Evolutionary conservation across 2,329 filamentous ascomycete species (phyloP).

Genomic region (Canariomyces notabilis): DNA sequence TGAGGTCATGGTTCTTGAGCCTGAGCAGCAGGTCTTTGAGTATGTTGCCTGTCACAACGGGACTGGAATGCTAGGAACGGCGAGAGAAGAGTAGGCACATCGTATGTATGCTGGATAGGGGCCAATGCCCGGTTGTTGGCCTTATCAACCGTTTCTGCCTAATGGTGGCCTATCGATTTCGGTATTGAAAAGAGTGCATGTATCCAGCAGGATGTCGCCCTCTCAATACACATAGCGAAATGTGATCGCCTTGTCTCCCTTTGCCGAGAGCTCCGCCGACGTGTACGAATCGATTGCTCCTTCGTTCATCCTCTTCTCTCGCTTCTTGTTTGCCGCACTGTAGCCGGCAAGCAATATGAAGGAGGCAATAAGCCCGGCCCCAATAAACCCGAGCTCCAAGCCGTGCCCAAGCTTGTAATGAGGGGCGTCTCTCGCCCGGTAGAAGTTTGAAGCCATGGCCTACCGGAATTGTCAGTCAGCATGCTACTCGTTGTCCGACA

Average conservation of each 20-base stretch:
- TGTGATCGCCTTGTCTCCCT: constrained; percentile 57
- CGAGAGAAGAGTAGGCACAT: too few relatives aligned
- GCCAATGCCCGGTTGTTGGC: background rate
- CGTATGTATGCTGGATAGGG: background rate
- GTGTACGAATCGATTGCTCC: constrained; percentile 39
- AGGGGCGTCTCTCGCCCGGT: constrained; percentile 47
- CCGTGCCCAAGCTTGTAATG: constrained; percentile 47
- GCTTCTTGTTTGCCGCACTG: constrained; percentile 51
- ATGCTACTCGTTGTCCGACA: background rate
- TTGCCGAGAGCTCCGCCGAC: constrained; percentile 48
- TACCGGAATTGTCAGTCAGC: constrained; percentile 19
- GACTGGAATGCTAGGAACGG: constrained; percentile 35
- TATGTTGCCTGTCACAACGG: constrained; percentile 37
- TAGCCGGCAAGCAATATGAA: constrained; percentile 47
- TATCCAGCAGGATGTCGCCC: too few relatives aligned
- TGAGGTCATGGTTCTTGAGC: constrained; percentile 36
- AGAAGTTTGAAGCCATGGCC: constrained; percentile 70
- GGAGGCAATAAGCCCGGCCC: constrained; percentile 40
- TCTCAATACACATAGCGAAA: constrained; percentile 56
- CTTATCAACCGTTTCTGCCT: too few relatives aligned
- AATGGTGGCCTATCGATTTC: too few relatives aligned
- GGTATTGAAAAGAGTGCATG: too few relatives aligned
- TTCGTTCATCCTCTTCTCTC: constrained; percentile 41
- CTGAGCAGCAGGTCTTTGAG: constrained; percentile 38
- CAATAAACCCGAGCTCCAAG: constrained; percentile 47